Conservation (phyloP, 2,329 filamentous ascomycete genomes). For the Chaetomium strumarium region DNA sequence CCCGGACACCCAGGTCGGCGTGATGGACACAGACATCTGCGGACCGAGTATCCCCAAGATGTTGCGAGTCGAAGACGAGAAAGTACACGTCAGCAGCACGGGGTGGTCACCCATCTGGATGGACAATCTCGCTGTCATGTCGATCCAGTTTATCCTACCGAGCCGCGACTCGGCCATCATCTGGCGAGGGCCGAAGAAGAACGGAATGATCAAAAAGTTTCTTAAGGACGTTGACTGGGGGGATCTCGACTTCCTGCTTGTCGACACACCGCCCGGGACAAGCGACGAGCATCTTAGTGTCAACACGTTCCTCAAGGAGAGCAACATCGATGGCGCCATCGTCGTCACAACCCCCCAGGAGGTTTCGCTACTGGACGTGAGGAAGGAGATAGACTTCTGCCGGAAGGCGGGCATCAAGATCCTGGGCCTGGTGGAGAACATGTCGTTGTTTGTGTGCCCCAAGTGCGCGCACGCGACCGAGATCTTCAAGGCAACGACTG, state of each 20-base stretch:
- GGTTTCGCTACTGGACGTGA: slow-evolving; percentile 82
- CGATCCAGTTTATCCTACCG: slow-evolving; percentile 96
- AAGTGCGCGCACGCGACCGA: slow-evolving; percentile 76
- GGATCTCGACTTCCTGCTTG: slow-evolving; percentile 83
- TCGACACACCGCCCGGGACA: slow-evolving; percentile 93
- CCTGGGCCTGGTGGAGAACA: slow-evolving; percentile 91
- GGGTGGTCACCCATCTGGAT: slow-evolving; percentile 97
- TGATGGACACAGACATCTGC: slow-evolving; percentile 98
- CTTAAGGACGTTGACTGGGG: slow-evolving; percentile 98
- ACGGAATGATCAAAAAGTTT: slow-evolving; percentile 96
- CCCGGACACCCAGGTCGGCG: slow-evolving; percentile 71
- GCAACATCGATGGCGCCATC: slow-evolving; percentile 87
- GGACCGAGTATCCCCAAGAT: slow-evolving; percentile 96
- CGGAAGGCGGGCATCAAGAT: slow-evolving; percentile 86
- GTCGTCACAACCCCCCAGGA: slow-evolving; percentile 95
- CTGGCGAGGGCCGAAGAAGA: slow-evolving; percentile 98
- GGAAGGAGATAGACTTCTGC: slow-evolving; percentile 98
- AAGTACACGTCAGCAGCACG: slow-evolving; percentile 79
- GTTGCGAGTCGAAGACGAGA: slow-evolving; percentile 94
- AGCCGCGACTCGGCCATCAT: slow-evolving; percentile 92
- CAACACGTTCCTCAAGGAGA: slow-evolving; percentile 84
- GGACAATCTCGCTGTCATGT: slow-evolving; percentile 94
- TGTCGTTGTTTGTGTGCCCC: slow-evolving; percentile 94
- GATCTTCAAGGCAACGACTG: slow-evolving; percentile 88
- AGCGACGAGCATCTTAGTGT: slow-evolving; percentile 93